Percentiles rank a stretch among this genome's conserved stretches.
Evolutionary conservation across 495 filamentous ascomycete species (phyloP).

Genomic region (Chaetomium fimeti): DNA sequence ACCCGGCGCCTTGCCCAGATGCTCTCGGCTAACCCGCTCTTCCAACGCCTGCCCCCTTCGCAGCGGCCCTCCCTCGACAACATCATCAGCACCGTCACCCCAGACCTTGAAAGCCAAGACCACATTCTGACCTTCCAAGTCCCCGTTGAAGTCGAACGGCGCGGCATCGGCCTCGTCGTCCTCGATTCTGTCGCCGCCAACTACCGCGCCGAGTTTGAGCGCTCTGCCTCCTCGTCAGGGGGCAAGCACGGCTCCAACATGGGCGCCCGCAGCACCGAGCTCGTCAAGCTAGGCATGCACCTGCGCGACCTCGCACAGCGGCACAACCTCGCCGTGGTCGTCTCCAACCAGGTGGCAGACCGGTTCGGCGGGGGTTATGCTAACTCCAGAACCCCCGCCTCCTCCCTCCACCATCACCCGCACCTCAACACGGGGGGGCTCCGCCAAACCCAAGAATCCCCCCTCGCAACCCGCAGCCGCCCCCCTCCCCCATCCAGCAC

Average conservation of each 20-base stretch:
- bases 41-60: conserved; percentile 47
- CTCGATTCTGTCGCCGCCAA: conserved; percentile 93
- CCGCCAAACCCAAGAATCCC: conserved; percentile 36
- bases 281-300: conserved; percentile 72
- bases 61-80: conserved; percentile 63
- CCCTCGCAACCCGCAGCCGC: conserved; percentile 40
- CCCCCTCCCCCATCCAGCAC: not conserved
- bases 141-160: conserved; percentile 72
- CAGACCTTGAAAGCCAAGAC: conserved; percentile 91
- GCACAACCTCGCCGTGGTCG: conserved; percentile 77
- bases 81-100: conserved; percentile 77
- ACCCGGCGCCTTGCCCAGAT: conserved; percentile 80
- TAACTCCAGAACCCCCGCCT: conserved; percentile 20
- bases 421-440: conserved; percentile 8
- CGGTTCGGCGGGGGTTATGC: conserved; percentile 54
- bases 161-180: conserved; percentile 75
- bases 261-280: conserved; percentile 62
- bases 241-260: conserved; percentile 46
- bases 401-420: conserved; percentile 22
- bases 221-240: conserved; percentile 28
- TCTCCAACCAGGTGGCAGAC: conserved; percentile 96
- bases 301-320: conserved; percentile 70
- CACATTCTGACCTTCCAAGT: conserved; percentile 92
- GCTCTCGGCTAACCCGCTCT: conserved; percentile 61
- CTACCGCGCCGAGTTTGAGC: conserved; percentile 84